A percentile compares a stretch with the other conserved stretches of the same genome.
Evolutionary conservation across 2,329 filamentous ascomycete species (phyloP).

Genomic region (Zymoseptoria tritici): DNA sequence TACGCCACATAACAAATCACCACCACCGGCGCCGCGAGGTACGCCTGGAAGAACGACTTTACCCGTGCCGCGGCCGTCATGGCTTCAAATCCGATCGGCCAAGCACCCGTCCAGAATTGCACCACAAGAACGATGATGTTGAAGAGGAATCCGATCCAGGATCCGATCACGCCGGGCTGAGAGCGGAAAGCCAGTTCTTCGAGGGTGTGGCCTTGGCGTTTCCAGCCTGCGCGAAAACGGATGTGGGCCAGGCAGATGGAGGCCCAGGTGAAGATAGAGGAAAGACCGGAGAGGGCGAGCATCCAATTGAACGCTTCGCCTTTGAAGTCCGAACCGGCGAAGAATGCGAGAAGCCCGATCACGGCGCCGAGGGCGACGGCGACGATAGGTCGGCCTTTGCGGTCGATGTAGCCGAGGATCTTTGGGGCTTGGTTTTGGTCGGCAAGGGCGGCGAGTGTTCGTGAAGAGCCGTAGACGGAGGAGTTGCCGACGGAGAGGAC

Average conservation of each 20-base stretch:
- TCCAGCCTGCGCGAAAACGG: constrained; percentile 78
- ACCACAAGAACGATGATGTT: constrained; percentile 62
- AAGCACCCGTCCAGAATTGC: constrained; percentile 72
- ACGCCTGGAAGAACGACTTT: constrained; percentile 24
- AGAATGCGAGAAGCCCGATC: constrained; percentile 69
- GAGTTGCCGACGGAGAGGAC: constrained; percentile 55
- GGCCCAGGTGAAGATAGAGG: constrained; percentile 70
- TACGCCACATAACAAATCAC: constrained; percentile 27
- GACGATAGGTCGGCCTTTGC: constrained; percentile 71
- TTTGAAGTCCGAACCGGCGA: constrained; percentile 58
- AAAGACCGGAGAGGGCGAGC: constrained; percentile 64
- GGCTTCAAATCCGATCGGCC: constrained; percentile 49
- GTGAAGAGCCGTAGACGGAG: constrained; percentile 54
- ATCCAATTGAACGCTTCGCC: constrained; percentile 70
- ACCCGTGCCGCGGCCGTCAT: constrained; percentile 12
- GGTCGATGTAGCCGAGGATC: constrained; percentile 56
- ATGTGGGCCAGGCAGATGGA: constrained; percentile 88
- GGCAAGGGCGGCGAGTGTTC: constrained; percentile 81
- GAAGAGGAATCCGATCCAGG: constrained; percentile 53
- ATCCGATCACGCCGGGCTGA: constrained; percentile 53
- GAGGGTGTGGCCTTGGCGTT: constrained; percentile 53
- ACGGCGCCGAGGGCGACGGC: constrained; percentile 61
- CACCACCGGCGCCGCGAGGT: constrained; percentile 30
- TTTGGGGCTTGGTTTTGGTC: constrained; percentile 53
- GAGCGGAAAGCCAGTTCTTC: constrained; percentile 58